phyloP scores from a whole-genome alignment of 1,284 basidiomycete species.

The Cerioporus squamosus region DNA sequence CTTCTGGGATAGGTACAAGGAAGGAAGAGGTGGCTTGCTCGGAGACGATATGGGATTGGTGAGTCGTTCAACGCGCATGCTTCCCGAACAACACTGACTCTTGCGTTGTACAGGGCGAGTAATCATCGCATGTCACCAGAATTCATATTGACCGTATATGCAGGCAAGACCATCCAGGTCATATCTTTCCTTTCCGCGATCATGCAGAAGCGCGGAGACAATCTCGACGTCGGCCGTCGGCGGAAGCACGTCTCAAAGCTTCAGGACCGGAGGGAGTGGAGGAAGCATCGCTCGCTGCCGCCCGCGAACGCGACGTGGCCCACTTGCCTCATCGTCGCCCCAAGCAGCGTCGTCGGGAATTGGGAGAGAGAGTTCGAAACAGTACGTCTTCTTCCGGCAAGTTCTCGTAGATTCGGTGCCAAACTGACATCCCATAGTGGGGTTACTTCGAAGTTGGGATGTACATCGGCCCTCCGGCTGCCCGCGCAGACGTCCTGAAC shows the following conservation, averaged over 20 bases:
- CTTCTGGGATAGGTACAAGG: slow-evolving; percentile 68
- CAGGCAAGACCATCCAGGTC: slow-evolving; percentile 87
- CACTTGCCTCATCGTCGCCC: slow-evolving; percentile 82
- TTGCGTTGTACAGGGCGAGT: slow-evolving; percentile 8
- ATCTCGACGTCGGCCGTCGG: slow-evolving; percentile 65
- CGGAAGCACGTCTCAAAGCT: slow-evolving; percentile 62
- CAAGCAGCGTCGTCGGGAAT: slow-evolving; percentile 77
- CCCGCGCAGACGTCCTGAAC: slow-evolving; percentile 56
- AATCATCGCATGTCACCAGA: not conserved
- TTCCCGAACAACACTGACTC: not conserved
- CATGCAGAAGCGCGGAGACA: slow-evolving; percentile 75
- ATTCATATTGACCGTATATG: not conserved
- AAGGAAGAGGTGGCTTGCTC: slow-evolving; percentile 71
- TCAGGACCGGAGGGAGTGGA: slow-evolving; percentile 65
- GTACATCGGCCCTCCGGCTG: slow-evolving; percentile 56
- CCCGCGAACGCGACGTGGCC: slow-evolving; percentile 74
- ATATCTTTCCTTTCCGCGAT: slow-evolving; percentile 86
- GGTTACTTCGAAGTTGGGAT: slow-evolving; percentile 80
- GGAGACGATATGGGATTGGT: slow-evolving; percentile 93
- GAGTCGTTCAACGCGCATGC: slow-evolving; percentile 30
- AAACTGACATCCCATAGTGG: slow-evolving; percentile 51
- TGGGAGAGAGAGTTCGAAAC: slow-evolving; percentile 84
- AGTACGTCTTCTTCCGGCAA: slow-evolving; percentile 42
- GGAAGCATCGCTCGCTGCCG: slow-evolving; percentile 54
- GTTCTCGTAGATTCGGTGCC: not conserved